These are phyloP conservation scores for Perkinsus olseni DNA, from an alignment of 169 alveolate genomes.

Conservation along the genomic window DNA sequence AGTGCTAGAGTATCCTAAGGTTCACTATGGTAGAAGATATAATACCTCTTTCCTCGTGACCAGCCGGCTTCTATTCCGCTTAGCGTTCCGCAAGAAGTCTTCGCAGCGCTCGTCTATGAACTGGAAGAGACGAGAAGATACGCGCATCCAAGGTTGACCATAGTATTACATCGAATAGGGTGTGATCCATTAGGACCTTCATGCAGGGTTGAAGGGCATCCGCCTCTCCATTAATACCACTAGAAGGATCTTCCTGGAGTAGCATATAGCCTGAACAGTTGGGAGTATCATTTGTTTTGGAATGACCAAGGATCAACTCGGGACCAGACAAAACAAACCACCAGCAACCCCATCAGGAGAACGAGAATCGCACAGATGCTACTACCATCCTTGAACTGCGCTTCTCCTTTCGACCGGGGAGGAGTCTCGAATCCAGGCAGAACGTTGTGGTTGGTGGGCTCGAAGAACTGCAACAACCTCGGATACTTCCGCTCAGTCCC, in stretches of 20 bases:
- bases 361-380: not conserved
- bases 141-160: not conserved
- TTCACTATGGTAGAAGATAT: not conserved
- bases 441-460: not conserved
- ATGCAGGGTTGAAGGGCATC: not conserved
- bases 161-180: not conserved
- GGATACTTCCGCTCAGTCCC: not conserved
- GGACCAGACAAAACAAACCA: no score
- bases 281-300: no score
- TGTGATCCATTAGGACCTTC: not conserved
- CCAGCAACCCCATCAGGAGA: no score
- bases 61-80: not conserved
- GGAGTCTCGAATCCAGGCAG: not conserved
- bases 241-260: not conserved
- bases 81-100: not conserved
- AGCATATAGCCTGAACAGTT: not conserved
- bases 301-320: no score
- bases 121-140: not conserved
- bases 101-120: not conserved
- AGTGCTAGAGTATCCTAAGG: no score
- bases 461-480: not conserved
- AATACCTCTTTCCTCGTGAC: not conserved
- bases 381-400: not conserved
- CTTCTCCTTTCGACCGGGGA: not conserved
- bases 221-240: not conserved